A percentile compares a stretch with the other conserved stretches of the same genome.
These are phyloP conservation scores for Claviceps monticola DNA, from an alignment of 2,329 filamentous ascomycete genomes.

Conservation along the genomic window DNA sequence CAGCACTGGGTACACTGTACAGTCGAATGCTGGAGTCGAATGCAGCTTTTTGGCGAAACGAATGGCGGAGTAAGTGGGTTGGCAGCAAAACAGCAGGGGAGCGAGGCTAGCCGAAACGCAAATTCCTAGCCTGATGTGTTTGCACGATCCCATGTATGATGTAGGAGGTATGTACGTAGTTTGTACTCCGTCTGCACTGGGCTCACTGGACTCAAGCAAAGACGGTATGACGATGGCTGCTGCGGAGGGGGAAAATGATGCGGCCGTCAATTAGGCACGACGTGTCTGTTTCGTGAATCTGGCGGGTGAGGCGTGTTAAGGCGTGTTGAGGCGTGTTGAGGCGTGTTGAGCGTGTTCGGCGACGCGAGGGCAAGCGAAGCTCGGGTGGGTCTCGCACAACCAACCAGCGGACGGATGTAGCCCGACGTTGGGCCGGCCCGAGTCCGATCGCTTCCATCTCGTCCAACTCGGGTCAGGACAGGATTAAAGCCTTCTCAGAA, in stretches of 20 bases:
- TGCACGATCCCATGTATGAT: too few relatives aligned
- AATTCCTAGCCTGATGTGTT: too few relatives aligned
- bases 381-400: neutral
- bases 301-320: constrained; percentile 20
- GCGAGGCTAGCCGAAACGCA: too few relatives aligned
- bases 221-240: constrained; percentile 1
- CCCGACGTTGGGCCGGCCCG: too few relatives aligned
- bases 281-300: constrained; percentile 31
- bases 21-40: neutral
- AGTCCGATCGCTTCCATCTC: too few relatives aligned
- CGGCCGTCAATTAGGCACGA: constrained; percentile 20
- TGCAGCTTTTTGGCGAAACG: constrained; percentile 4
- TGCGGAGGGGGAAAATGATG: constrained; percentile 10
- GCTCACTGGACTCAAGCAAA: neutral
- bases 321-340: constrained; percentile 11
- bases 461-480: too few relatives aligned
- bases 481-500: too few relatives aligned
- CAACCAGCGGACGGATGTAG: too few relatives aligned
- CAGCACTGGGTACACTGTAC: neutral
- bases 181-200: neutral
- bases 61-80: constrained; percentile 5
- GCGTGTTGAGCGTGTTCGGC: constrained; percentile 12
- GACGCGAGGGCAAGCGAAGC: constrained; percentile 1
- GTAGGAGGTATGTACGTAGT: neutral
- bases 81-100: neutral